Evolutionary conservation across 495 filamentous ascomycete genomes (phyloP).

Genomic region (Talaromyces liani): DNA sequence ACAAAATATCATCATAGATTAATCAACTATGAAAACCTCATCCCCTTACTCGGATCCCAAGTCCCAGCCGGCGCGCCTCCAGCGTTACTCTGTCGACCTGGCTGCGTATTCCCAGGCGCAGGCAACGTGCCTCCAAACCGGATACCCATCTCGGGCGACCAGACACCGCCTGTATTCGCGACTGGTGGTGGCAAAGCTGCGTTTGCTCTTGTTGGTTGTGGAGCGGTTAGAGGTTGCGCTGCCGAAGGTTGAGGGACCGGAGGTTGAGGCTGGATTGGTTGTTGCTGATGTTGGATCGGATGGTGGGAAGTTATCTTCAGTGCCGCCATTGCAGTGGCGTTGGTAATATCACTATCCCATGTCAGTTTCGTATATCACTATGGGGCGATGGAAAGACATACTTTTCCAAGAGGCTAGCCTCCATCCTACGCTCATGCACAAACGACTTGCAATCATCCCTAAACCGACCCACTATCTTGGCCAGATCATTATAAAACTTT

Average conservation of each 20-base stretch:
- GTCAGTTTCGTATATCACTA: slow-evolving; percentile 11
- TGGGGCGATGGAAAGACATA: slow-evolving; percentile 24
- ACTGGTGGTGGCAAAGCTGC: slow-evolving; percentile 47
- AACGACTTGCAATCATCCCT: slow-evolving; percentile 73
- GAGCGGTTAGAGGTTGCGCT: slow-evolving; percentile 42
- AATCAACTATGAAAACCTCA: slow-evolving; percentile 50
- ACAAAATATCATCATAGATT: slow-evolving; percentile 5
- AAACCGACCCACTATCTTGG: slow-evolving; percentile 71
- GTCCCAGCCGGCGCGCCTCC: slow-evolving; percentile 13
- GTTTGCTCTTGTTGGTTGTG: slow-evolving; percentile 41
- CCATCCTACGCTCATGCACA: slow-evolving; percentile 69
- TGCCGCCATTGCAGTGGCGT: slow-evolving; percentile 49
- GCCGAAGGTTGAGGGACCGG: slow-evolving; percentile 10
- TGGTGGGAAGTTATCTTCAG: slow-evolving; percentile 45
- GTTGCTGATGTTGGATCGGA: slow-evolving; percentile 26
- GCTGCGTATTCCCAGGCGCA: slow-evolving; percentile 10
- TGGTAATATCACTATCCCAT: slow-evolving; percentile 49
- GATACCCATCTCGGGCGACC: slow-evolving; percentile 75
- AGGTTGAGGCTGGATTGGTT: slow-evolving; percentile 24
- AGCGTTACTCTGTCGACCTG: slow-evolving; percentile 9
- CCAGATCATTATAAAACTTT: slow-evolving; percentile 96
- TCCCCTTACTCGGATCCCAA: slow-evolving; percentile 58
- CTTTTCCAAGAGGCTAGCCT: slow-evolving; percentile 72
- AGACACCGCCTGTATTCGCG: slow-evolving; percentile 53
- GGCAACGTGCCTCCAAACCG: slow-evolving; percentile 47